Percentiles rank a stretch among this genome's conserved stretches.
Evolutionary conservation across 371 early-diverging fungal species (phyloP).

Genomic region (Zopfochytrium polystomum): DNA sequence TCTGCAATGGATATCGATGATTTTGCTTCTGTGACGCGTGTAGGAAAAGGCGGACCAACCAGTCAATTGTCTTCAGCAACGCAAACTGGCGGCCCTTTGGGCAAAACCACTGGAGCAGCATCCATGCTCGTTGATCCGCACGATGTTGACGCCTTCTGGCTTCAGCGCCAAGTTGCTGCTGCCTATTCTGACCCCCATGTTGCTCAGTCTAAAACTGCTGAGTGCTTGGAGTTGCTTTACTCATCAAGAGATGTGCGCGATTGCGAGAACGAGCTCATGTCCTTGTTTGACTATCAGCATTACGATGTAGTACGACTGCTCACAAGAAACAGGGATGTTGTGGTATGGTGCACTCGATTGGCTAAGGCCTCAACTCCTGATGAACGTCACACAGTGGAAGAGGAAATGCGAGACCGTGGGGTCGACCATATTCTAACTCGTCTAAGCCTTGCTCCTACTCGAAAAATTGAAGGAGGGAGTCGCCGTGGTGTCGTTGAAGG

Average conservation of each 20-base stretch:
- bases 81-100: conserved; percentile 3
- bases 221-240: conserved; percentile 72
- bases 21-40: conserved; percentile 31
- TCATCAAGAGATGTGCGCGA: conserved; percentile 70
- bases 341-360: conserved; percentile 88
- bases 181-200: conserved; percentile 80
- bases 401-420: conserved; percentile 66
- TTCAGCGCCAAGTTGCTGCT: conserved; percentile 82
- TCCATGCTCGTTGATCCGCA: conserved; percentile 53
- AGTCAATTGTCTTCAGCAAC: not conserved
- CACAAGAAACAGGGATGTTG: conserved; percentile 79
- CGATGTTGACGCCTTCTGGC: conserved; percentile 95
- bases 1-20: conserved; percentile 49
- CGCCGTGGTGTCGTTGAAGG: conserved; percentile 69
- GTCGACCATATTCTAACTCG: conserved; percentile 70
- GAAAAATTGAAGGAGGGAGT: conserved; percentile 40
- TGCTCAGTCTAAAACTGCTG: conserved; percentile 80
- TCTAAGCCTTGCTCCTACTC: conserved; percentile 46
- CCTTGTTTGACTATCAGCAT: conserved; percentile 87
- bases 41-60: not conserved
- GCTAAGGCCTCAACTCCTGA: conserved; percentile 64
- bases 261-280: conserved; percentile 92
- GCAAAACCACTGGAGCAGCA: conserved; percentile 9
- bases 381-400: conserved; percentile 57
- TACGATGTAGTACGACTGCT: conserved; percentile 89